Evolutionary conservation across 2,329 filamentous ascomycete genomes (phyloP), one percentile per base, ranked within the genome.

Genomic region (Colletotrichum tropicicola): DNA sequence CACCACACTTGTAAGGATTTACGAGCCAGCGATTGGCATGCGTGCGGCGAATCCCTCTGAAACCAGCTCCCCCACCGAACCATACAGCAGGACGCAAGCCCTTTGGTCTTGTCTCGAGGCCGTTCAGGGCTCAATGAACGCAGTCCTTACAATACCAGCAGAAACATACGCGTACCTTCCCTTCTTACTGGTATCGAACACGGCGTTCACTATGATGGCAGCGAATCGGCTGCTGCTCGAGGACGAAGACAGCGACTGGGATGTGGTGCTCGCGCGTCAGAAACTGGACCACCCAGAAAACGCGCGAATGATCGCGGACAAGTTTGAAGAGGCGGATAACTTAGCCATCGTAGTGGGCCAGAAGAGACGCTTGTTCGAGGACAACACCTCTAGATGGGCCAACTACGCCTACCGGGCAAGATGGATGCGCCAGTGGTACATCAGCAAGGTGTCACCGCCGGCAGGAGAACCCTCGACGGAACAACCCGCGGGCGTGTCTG

Each of bases 351-450:
- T 69, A 0, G 59, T 70, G 2, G 70, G 69, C 4, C 69, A 73
- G 9, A 67, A 71, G 15, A 68, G 71, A 0, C 68, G 74, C 0
- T 61, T 75, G 0, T 65, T 77, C 10, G 71, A 75, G 10, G 75
- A 76, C 2, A 75, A 73, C 3, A 73, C 70, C 30, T 71, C 73
- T 7, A 65, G 75, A 1, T 70, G 78, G 55, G 58, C 70, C 1
- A 73, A 74, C 44, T 76, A 75, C 30, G 72, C 72, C 39, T 76
- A 76, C 53, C 80, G 78, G 60, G 56, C 79, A 6, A 70, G 75
- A 2, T 81, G 79, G 79, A 77, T 81, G 15, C 68, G 75, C 17
- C 74, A 77, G n/a, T 82, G 79, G 80, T 81, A 76, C 44, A 2
- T 72, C 4, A 67, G 68, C 12, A 73, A 69, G 58, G 12, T 39